Conservation (phyloP, 148 eudicot species). For the Spergularia bocconei region DNA sequence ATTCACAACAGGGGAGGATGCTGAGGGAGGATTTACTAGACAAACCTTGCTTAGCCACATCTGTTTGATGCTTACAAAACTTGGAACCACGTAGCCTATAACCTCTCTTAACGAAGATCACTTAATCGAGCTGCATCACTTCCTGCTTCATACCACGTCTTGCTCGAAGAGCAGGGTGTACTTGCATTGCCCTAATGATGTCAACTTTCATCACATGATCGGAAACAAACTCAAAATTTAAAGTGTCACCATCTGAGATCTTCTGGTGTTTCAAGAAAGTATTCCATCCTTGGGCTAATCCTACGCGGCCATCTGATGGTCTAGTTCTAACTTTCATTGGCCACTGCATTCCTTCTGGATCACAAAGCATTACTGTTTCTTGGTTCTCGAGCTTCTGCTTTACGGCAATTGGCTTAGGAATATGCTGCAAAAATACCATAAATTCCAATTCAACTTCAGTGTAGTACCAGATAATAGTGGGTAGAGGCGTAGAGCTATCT, state of each 20-base stretch:
- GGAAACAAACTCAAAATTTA: conserved; percentile 25
- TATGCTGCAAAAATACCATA: conserved; percentile 20
- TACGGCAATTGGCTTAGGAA: conserved; percentile 25
- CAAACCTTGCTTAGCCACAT: conserved; percentile 4
- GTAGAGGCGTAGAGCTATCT: background rate
- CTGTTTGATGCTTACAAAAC: background rate
- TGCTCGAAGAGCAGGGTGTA: background rate
- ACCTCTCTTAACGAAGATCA: background rate
- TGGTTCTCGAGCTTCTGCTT: conserved; percentile 17
- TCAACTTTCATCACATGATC: conserved; percentile 25
- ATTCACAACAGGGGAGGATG: background rate
- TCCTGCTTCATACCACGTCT: conserved; percentile 7
- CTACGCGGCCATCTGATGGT: conserved; percentile 26
- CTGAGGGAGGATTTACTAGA: background rate
- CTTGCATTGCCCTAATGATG: background rate
- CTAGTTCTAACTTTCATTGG: conserved; percentile 18
- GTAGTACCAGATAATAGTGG: background rate
- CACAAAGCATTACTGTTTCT: conserved; percentile 2
- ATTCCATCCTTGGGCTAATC: conserved; percentile 24
- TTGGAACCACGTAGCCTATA: background rate
- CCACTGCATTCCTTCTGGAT: conserved; percentile 24
- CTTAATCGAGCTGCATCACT: background rate
- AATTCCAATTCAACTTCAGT: background rate
- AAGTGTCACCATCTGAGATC: conserved; percentile 22
- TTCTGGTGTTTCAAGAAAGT: conserved; percentile 15